Evolutionary conservation across 768 basidiomycete genomes (phyloP).

Genomic region (Daedalea quercina): DNA sequence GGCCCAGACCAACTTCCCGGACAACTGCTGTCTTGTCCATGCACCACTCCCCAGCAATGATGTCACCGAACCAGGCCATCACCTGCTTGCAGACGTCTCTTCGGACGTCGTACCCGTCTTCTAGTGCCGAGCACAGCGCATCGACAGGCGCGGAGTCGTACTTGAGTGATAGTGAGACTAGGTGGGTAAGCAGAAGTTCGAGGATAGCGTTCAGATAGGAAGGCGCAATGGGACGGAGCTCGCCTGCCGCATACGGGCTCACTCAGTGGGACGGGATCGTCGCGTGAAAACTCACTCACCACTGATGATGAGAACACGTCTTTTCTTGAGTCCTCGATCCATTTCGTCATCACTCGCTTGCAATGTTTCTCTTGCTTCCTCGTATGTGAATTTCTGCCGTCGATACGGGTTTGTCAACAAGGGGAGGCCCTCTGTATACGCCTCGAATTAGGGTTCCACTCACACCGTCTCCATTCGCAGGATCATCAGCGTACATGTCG

Average conservation of each 20-base stretch:
- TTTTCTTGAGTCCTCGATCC: constrained; percentile 51
- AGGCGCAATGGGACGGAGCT: constrained; percentile 67
- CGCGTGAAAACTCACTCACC: constrained; percentile 39
- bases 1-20: constrained; percentile 69
- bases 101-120: constrained; percentile 68
- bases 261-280: neutral
- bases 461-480: neutral
- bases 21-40: constrained; percentile 59
- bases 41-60: constrained; percentile 46
- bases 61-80: constrained; percentile 76
- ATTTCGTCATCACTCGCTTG: constrained; percentile 84
- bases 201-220: constrained; percentile 65
- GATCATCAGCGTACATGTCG: constrained; percentile 20
- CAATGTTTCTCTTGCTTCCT: constrained; percentile 53
- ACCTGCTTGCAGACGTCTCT: constrained; percentile 57
- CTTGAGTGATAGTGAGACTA: constrained; percentile 56
- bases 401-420: neutral
- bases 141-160: constrained; percentile 49
- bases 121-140: constrained; percentile 51
- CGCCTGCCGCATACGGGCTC: constrained; percentile 33
- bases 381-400: constrained; percentile 42
- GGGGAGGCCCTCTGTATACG: neutral
- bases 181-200: constrained; percentile 65
- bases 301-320: constrained; percentile 65
- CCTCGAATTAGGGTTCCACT: neutral